Conservation (phyloP, 176 grass and related monocot genomes). For the Triticum timopheevii region DNA sequence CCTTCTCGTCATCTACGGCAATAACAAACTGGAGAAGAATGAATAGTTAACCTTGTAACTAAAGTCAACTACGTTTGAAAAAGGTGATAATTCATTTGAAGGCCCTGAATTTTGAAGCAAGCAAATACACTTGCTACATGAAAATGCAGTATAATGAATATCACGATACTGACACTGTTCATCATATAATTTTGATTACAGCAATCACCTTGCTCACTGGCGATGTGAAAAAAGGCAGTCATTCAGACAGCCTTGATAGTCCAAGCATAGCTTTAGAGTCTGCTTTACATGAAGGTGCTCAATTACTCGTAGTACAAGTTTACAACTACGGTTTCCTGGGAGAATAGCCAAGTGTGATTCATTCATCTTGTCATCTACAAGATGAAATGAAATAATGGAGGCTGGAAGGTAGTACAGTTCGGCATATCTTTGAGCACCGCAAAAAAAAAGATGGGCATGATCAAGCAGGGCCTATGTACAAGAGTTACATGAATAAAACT, state of each 20-base stretch:
- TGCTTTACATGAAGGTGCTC: not conserved
- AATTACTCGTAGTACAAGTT: not conserved
- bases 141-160: not conserved
- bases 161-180: not conserved
- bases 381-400: not conserved
- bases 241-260: not conserved
- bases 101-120: not conserved
- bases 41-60: constrained; percentile 47
- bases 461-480: not conserved
- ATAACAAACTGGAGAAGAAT: constrained; percentile 95
- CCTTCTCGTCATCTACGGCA: constrained; percentile 90
- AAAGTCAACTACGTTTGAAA: not conserved
- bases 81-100: not conserved
- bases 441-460: not conserved
- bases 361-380: not conserved
- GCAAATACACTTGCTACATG: not conserved
- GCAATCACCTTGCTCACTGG: not conserved
- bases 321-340: not conserved
- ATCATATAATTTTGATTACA: not conserved
- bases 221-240: not conserved
- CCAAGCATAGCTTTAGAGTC: not conserved
- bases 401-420: not conserved
- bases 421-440: not conserved
- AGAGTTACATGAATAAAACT: not conserved
- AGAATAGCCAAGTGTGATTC: not conserved